Evolutionary conservation across 495 filamentous ascomycete genomes (phyloP), one percentile per base, ranked within the genome.

Genomic region (Barbatosphaeria neglecta): DNA sequence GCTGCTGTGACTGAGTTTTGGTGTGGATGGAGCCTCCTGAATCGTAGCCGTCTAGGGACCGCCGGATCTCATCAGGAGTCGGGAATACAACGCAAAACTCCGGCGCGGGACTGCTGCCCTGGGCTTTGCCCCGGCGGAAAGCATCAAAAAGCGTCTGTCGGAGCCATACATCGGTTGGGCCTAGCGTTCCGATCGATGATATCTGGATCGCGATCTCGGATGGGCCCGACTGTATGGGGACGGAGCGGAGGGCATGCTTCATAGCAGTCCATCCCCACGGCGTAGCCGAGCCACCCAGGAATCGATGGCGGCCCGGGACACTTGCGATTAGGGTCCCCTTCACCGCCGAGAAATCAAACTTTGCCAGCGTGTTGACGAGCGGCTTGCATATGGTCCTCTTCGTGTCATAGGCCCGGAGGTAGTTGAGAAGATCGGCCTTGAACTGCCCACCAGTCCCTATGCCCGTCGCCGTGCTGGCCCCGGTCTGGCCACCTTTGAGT

Each of bases 21-120:
- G 80, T 84, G 51, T 95, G 90, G 47, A 96, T 92, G 0, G 86
- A 89, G 2, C 69, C 73, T 6, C 90, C 90, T 1, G 84, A 84
- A 4, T 37, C 58, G 54, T 94, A 94, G 4, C 89, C 89, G 54
- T 88, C 82, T 10, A 95, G 52, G 3, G 82, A 89, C 40, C 70
- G 66, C n/a, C 86, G 78, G 50, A 94, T 86, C 52, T 92, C 86
- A 28, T 82, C 71, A 0, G 81, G 61, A 0, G 89, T 93, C 0
- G 89, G 89, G 54, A 90, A 94, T 15, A 95, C 72, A 39, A 95
- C 72, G 43, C 75, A 68, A 57, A 69, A 70, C 2, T 54, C 50
- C 6, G 67, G 59, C 41, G 56, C 45, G 24, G 47, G 9, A 18
- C 47, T 22, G 22, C 45, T 33, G 24, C 31, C 9, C n/a, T n/a